Percentiles rank a stretch among this genome's conserved stretches.
Evolutionary conservation across 495 filamentous ascomycete genomes (phyloP).

Genomic region (Lindgomyces ingoldianus): DNA sequence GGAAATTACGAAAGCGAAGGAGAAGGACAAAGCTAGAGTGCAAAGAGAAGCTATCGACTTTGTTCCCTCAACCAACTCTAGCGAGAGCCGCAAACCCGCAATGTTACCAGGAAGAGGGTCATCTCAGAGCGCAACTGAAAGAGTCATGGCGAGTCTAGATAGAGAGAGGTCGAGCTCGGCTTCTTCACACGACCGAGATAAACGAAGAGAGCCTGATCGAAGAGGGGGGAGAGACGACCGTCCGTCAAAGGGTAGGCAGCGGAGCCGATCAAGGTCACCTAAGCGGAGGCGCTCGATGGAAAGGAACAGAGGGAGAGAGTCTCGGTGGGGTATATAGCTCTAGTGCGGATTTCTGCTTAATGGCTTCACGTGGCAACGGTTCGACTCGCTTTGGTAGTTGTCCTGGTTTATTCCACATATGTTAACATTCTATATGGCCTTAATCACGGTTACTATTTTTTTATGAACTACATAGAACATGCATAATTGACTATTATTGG

Average conservation of each 20-base stretch:
- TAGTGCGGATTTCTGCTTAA: no score
- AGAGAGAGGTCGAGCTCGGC: conserved; percentile 26
- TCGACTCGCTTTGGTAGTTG: no score
- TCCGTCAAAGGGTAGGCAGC: not conserved
- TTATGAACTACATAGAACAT: no score
- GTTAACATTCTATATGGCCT: no score
- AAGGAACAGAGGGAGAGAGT: not conserved
- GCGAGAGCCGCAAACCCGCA: conserved; percentile 20
- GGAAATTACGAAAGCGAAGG: conserved; percentile 57
- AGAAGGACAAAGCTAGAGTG: conserved; percentile 54
- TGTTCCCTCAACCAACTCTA: conserved; percentile 54
- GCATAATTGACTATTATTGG: no score
- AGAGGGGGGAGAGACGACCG: conserved; percentile 12
- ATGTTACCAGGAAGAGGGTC: conserved; percentile 38
- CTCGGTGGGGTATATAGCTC: not conserved
- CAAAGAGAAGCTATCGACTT: conserved; percentile 76
- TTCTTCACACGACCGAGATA: not conserved
- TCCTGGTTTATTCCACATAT: no score
- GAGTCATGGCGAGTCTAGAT: conserved; percentile 46
- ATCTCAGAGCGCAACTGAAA: conserved; percentile 48
- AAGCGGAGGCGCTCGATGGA: conserved; percentile 20
- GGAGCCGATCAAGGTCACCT: conserved; percentile 25
- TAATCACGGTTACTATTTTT: no score
- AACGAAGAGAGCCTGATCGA: conserved; percentile 26
- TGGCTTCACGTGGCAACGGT: no score